Evolutionary conservation across 169 alveolate species (phyloP).

Genomic region (Cyclospora cayetanensis): DNA sequence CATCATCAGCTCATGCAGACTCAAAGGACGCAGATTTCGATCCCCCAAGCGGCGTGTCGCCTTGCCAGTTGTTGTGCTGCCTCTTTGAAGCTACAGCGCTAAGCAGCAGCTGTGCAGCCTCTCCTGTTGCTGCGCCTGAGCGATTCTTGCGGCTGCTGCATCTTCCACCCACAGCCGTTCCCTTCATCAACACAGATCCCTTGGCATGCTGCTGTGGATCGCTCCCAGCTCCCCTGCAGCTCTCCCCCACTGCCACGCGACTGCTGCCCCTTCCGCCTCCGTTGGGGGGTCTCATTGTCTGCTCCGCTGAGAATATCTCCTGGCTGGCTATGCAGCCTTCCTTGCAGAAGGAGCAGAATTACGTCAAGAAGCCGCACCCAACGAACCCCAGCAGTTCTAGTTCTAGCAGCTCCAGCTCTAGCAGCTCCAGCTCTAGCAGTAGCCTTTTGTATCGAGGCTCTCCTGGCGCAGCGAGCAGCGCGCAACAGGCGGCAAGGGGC

Average conservation of each 20-base stretch:
- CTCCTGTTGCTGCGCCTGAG: not conserved
- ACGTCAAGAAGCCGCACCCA: not conserved
- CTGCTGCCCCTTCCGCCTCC: slow-evolving; percentile 3
- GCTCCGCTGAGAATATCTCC: not conserved
- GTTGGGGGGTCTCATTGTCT: not conserved
- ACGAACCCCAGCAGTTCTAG: not conserved
- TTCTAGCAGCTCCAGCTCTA: not conserved
- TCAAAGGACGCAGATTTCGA: not conserved
- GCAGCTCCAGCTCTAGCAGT: slow-evolving; percentile 50
- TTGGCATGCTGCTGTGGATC: not conserved
- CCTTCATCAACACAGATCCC: slow-evolving; percentile 19
- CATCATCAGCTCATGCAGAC: not conserved
- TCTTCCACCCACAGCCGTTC: not conserved
- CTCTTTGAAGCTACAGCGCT: not conserved
- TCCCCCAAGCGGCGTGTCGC: not conserved
- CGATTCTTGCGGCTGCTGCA: not conserved
- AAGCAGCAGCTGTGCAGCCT: not conserved
- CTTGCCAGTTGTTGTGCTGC: slow-evolving; percentile 17
- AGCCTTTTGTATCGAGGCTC: not conserved
- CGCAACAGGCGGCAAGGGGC: not conserved
- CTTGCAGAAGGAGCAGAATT: not conserved
- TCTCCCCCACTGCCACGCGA: not conserved
- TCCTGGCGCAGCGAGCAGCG: slow-evolving; percentile 43
- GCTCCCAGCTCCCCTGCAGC: slow-evolving; percentile 36
- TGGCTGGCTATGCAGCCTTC: not conserved